Evolutionary conservation across 345 rosid species (phyloP).

Genomic region (Moringa oleifera): DNA sequence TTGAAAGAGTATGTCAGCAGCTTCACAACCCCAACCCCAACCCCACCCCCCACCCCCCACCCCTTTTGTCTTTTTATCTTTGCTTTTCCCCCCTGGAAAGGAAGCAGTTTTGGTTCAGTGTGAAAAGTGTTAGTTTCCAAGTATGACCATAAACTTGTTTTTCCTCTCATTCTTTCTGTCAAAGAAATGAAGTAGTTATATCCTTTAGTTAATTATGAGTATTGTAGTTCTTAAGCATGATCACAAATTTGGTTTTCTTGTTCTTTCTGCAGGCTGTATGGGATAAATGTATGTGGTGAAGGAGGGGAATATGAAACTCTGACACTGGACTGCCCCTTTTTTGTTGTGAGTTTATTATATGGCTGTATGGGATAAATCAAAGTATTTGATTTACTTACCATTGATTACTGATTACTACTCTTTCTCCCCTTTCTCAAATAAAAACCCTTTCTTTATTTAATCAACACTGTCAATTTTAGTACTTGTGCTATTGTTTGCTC

Average conservation of each 20-base stretch:
- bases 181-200: too few relatives aligned
- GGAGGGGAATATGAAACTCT: conserved; percentile 97
- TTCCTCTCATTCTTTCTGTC: neutral
- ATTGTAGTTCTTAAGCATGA: conserved; percentile 3
- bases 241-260: neutral
- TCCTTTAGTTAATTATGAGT: too few relatives aligned
- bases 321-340: conserved; percentile 96
- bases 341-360: conserved; percentile 46
- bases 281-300: conserved; percentile 95
- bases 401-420: neutral
- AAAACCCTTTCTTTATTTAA: neutral
- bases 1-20: conserved; percentile 72
- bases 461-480: too few relatives aligned
- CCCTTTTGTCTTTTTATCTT: too few relatives aligned
- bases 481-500: neutral
- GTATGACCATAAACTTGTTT: too few relatives aligned
- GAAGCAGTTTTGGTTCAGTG: too few relatives aligned
- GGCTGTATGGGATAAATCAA: conserved; percentile 1
- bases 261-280: conserved; percentile 56
- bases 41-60: too few relatives aligned
- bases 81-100: too few relatives aligned
- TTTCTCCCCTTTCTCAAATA: neutral
- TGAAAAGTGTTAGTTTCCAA: too few relatives aligned
- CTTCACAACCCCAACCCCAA: too few relatives aligned
- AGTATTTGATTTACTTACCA: neutral